phyloP scores from a whole-genome alignment of 208 protist species.

The Crithidia sp. region DNA sequence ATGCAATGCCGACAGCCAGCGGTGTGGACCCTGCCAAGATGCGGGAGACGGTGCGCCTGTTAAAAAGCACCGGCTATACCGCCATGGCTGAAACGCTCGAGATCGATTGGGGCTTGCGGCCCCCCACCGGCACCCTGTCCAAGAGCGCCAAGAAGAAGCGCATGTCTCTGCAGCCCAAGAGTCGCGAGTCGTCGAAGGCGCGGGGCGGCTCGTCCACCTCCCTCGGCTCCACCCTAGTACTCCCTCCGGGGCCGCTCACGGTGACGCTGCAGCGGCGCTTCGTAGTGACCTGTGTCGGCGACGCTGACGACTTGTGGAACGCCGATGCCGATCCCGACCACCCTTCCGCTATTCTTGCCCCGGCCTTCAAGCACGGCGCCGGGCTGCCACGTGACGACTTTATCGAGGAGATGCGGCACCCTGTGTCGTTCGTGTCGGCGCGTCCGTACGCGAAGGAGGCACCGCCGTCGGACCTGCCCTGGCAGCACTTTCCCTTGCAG shows the following conservation, averaged over 20 bases:
- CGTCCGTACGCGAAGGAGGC: constrained; percentile 60
- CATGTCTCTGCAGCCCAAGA: constrained; percentile 28
- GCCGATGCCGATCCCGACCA: constrained; percentile 9
- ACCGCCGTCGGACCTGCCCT: constrained; percentile 43
- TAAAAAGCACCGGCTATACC: constrained; percentile 25
- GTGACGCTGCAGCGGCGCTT: constrained; percentile 16
- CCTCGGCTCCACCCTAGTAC: not conserved
- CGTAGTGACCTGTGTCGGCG: constrained; percentile 49
- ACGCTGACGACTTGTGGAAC: constrained; percentile 52
- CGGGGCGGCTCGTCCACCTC: constrained; percentile 15
- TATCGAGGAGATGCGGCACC: constrained; percentile 23
- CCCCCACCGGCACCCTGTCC: constrained; percentile 2
- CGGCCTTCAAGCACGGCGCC: constrained; percentile 52
- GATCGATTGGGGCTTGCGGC: constrained; percentile 29
- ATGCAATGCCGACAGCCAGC: constrained; percentile 25
- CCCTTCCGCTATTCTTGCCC: constrained; percentile 31
- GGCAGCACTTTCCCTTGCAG: constrained; percentile 51
- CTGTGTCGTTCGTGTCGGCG: constrained; percentile 40
- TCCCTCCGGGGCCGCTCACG: constrained; percentile 7
- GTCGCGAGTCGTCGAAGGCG: constrained; percentile 32
- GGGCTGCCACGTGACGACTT: constrained; percentile 51
- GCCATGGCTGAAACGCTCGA: constrained; percentile 31
- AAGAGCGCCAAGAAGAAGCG: constrained; percentile 26
- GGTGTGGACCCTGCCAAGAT: constrained; percentile 29
- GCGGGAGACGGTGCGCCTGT: constrained; percentile 33